phyloP scores from a whole-genome alignment of 2,329 filamentous ascomycete genomes.

The Capronia epimyces region DNA sequence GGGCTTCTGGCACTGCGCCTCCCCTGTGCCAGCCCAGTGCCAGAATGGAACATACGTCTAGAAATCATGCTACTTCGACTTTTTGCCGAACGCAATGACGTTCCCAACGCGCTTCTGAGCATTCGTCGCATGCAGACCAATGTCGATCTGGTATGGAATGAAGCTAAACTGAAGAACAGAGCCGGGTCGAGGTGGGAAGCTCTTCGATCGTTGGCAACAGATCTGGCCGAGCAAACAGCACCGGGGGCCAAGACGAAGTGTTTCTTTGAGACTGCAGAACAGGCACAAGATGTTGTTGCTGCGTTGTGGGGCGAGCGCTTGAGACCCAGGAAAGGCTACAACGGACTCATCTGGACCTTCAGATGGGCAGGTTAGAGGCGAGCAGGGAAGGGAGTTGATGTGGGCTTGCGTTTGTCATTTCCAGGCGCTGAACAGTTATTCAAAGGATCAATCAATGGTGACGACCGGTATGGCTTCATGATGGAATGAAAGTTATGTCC shows the following conservation, averaged over 20 bases:
- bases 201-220: constrained; percentile 1
- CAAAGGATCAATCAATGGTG: neutral
- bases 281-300: constrained; percentile 10
- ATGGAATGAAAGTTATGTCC: too few relatives aligned
- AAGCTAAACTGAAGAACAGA: constrained; percentile 17
- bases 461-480: too few relatives aligned
- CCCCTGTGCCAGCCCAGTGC: constrained; percentile 18
- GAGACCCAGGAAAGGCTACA: constrained; percentile 16
- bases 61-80: constrained; percentile 21
- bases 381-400: neutral
- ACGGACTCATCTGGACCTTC: constrained; percentile 24
- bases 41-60: constrained; percentile 23
- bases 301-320: constrained; percentile 18
- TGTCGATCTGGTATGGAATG: constrained; percentile 8
- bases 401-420: too few relatives aligned
- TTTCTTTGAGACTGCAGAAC: constrained; percentile 11
- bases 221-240: constrained; percentile 6
- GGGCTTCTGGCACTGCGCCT: constrained; percentile 23
- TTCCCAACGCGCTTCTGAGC: constrained; percentile 8
- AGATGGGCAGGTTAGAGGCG: constrained; percentile 16
- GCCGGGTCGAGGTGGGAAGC: constrained; percentile 7
- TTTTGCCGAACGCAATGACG: constrained; percentile 17
- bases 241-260: neutral
- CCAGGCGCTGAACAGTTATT: neutral
- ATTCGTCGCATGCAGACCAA: constrained; percentile 18